Base-by-base conservation (phyloP, 805 yeast genomes). In the Candida lessepsii region DNA sequence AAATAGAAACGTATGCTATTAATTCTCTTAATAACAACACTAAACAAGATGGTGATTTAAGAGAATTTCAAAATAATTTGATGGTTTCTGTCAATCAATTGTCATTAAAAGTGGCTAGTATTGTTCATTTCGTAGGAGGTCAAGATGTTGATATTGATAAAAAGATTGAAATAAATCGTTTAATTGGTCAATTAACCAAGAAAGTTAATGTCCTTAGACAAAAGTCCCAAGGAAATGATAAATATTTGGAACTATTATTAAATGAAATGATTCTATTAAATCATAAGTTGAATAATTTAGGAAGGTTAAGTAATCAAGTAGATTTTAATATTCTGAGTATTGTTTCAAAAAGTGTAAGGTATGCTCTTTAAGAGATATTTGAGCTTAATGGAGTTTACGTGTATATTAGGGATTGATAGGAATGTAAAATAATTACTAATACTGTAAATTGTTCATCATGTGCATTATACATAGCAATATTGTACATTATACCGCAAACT, bases 1-100 rank as follows among this genome's bases (percentile, higher is more conserved):
- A 60, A 23, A 50, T 61, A 3, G 73, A 68, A 38, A 50, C 46
- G 17, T 58, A 60, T 6, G 61, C 71, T 1, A 51, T 67, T 1
- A 50, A 56, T 5, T 63, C 72, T 4, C 48, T 65, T 8, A 49
- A n/a, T n/a, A n/a, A 45, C 11, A 58, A 61, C 29, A 50, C 61
- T 40, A 52, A 49, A 28, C 38, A 53, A n/a, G 63, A 63, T 29
- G 48, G 50, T 10, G 28, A 35, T 13, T n/a, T 34, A 10, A 37
- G 26, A n/a, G 36, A 37, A 2, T 21, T 8, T 21, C 37, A 38
- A 14, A 5, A 24, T 7, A 33, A 21, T 5, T 16, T 51, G 4
- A 18, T 38, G 7, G 27, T 14, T 4, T 41, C 58, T 0, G 33
- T 57, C 2, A 44, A 40, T 19, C 65, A 60, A 31, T 41, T 68